Evolutionary conservation across 148 eudicot species (phyloP).

Genomic region (Rhododendron molle): DNA sequence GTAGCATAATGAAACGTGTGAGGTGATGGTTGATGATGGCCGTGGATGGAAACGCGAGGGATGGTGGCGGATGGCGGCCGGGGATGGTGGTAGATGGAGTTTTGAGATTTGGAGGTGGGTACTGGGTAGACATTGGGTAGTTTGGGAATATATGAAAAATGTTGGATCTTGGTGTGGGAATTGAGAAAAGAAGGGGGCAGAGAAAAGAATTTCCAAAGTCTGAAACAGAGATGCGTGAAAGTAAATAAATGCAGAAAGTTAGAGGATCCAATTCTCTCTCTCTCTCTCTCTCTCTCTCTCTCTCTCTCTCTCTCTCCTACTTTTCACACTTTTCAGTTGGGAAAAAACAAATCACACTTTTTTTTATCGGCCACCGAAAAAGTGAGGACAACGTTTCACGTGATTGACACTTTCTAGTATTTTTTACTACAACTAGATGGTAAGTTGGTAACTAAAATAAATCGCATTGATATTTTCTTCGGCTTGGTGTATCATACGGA

Average conservation of each 20-base stretch:
- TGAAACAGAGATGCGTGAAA: not conserved
- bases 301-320: not conserved
- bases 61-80: not conserved
- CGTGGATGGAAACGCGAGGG: not conserved
- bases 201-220: not conserved
- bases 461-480: too few species aligned
- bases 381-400: not conserved
- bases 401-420: not conserved
- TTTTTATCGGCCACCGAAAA: not conserved
- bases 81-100: not conserved
- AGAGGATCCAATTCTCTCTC: not conserved
- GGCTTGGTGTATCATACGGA: too few species aligned
- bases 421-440: too few species aligned
- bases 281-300: not conserved
- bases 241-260: not conserved
- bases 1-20: not conserved
- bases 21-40: not conserved
- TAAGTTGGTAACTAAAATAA: too few species aligned
- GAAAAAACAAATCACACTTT: not conserved
- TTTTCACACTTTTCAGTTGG: not conserved
- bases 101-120: not conserved
- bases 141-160: not conserved
- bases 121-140: not conserved
- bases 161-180: not conserved
- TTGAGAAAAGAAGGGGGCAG: not conserved